phyloP scores from a whole-genome alignment of 345 rosid species.

The Syzygium aromaticum region DNA sequence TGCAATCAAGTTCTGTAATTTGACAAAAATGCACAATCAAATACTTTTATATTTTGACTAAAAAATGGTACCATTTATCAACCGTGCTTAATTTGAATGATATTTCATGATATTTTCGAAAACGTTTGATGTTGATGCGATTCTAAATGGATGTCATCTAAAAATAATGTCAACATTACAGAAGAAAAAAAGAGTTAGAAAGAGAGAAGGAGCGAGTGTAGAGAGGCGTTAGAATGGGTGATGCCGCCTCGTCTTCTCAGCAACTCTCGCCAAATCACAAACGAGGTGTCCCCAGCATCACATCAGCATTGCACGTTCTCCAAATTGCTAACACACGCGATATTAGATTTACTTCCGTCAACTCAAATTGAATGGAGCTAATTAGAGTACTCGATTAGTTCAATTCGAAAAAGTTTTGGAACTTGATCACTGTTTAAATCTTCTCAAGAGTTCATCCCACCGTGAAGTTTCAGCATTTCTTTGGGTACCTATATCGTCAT shows the following conservation, averaged over 20 bases:
- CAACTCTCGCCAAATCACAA: too few relatives aligned
- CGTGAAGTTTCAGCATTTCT: background rate
- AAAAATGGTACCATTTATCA: background rate
- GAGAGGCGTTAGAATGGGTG: too few relatives aligned
- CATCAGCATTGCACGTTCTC: background rate
- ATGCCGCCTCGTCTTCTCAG: too few relatives aligned
- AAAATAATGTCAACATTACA: background rate
- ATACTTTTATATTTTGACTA: background rate
- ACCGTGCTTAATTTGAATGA: background rate
- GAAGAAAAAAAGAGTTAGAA: background rate
- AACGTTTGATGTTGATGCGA: background rate
- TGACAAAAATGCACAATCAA: background rate
- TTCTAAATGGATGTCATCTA: background rate
- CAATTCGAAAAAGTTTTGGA: background rate
- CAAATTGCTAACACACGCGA: background rate
- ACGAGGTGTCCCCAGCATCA: too few relatives aligned
- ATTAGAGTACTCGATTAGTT: too few relatives aligned
- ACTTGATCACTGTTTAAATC: background rate
- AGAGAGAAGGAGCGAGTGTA: fast-evolving
- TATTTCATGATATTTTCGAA: background rate
- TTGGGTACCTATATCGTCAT: fast-evolving
- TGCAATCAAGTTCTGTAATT: background rate
- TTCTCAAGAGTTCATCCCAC: fast-evolving
- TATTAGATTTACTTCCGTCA: fast-evolving
- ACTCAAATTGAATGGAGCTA: background rate